Percentiles rank a stretch among this genome's conserved stretches.
Conservation (phyloP, 805 yeast genomes). For the Spathaspora gorwiae region DNA sequence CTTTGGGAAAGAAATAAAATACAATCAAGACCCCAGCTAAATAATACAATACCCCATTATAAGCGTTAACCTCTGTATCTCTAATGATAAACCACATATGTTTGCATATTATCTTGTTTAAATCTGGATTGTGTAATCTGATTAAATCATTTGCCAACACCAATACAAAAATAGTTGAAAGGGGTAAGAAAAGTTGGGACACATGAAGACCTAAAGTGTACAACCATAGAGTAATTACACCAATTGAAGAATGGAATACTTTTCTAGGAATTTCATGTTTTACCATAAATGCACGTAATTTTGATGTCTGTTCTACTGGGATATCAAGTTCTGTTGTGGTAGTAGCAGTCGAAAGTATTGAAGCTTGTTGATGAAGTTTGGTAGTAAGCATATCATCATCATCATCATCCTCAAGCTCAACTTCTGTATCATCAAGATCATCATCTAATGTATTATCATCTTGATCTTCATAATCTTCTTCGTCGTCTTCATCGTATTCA, state of each 20-base stretch:
- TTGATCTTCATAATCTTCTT: constrained; percentile 6
- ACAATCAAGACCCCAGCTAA: constrained; percentile 73
- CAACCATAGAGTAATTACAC: constrained; percentile 69
- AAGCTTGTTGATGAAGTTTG: not conserved
- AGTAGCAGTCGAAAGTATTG: not conserved
- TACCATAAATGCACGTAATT: constrained; percentile 41
- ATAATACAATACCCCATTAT: constrained; percentile 88
- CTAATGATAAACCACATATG: constrained; percentile 80
- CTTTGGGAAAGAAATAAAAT: constrained; percentile 69
- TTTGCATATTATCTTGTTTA: constrained; percentile 65
- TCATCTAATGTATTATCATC: constrained; percentile 6
- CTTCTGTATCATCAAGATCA: constrained; percentile 7
- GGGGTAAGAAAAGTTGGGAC: constrained; percentile 54
- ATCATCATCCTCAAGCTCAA: constrained; percentile 3
- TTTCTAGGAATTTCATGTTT: constrained; percentile 91
- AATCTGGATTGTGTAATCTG: constrained; percentile 55
- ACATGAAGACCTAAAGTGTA: constrained; percentile 61
- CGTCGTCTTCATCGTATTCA: constrained; percentile 12
- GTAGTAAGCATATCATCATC: not conserved
- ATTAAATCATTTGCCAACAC: constrained; percentile 63
- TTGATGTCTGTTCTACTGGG: not conserved
- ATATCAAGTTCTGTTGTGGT: not conserved
- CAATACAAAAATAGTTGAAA: constrained; percentile 49
- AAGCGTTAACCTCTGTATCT: constrained; percentile 63
- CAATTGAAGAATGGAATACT: constrained; percentile 82